Evolutionary conservation across 2,329 filamentous ascomycete species (phyloP).

Genomic region (Lachnellula willkommii): DNA sequence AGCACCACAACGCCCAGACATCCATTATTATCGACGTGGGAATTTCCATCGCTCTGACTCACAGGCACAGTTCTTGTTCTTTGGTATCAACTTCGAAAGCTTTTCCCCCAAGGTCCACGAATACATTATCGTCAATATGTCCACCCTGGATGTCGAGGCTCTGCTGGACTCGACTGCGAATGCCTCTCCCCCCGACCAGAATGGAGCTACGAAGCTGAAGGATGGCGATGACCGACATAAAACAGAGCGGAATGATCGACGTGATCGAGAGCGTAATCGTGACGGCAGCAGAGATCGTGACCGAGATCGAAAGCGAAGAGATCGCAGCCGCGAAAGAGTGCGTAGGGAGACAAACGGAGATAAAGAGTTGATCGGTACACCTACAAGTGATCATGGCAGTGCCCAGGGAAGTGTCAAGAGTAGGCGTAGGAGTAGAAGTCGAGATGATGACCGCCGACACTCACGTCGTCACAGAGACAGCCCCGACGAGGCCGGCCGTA

Average conservation of each 20-base stretch:
- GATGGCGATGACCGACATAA: conserved; percentile 55
- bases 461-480: conserved; percentile 64
- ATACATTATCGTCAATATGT: conserved; percentile 44
- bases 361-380: conserved; percentile 58
- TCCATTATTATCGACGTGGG: not conserved
- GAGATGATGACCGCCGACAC: conserved; percentile 69
- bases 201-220: conserved; percentile 40
- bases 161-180: conserved; percentile 81
- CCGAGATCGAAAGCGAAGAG: conserved; percentile 51
- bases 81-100: not conserved
- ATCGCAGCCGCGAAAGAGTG: conserved; percentile 50
- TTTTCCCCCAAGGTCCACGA: not conserved
- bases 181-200: conserved; percentile 43
- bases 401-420: conserved; percentile 67
- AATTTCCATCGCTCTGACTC: not conserved
- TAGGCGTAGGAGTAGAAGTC: conserved; percentile 73
- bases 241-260: conserved; percentile 46
- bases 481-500: conserved; percentile 40
- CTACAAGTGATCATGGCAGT: conserved; percentile 69
- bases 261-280: conserved; percentile 51
- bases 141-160: conserved; percentile 77
- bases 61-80: not conserved
- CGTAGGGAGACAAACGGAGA: conserved; percentile 41
- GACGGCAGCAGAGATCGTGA: conserved; percentile 52
- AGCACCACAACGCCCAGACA: not conserved